A percentile compares a stretch with the other conserved stretches of the same genome.
phyloP scores from a whole-genome alignment of 2,329 filamentous ascomycete species.

The Penicillium polonicum region DNA sequence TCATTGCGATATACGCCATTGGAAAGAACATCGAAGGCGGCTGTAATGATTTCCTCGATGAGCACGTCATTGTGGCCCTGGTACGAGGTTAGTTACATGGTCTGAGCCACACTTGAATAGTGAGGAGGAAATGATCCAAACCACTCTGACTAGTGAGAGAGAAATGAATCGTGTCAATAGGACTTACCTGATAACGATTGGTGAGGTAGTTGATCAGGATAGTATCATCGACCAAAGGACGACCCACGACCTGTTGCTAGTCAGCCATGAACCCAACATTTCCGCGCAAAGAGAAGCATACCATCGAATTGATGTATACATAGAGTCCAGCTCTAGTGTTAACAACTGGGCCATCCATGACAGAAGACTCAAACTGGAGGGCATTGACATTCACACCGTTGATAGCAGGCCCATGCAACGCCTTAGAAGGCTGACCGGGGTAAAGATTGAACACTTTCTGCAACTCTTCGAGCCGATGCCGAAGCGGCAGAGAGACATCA shows the following conservation, averaged over 20 bases:
- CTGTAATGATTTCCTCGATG: conserved; percentile 78
- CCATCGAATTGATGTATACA: conserved; percentile 77
- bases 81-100: background rate
- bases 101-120: background rate
- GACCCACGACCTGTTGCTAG: conserved; percentile 65
- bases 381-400: conserved; percentile 45
- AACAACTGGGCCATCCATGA: conserved; percentile 66
- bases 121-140: background rate
- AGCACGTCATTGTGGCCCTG: conserved; percentile 75
- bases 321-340: conserved; percentile 82
- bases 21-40: conserved; percentile 84
- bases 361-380: conserved; percentile 53
- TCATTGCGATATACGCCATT: conserved; percentile 77
- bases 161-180: background rate
- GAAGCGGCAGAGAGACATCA: conserved; percentile 40
- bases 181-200: conserved; percentile 73
- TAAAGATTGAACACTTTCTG: conserved; percentile 46
- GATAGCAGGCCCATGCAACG: conserved; percentile 45
- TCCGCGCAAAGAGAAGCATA: conserved; percentile 37
- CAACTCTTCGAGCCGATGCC: conserved; percentile 40
- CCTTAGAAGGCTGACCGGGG: conserved; percentile 42
- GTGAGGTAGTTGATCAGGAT: conserved; percentile 76
- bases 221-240: conserved; percentile 79
- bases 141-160: background rate
- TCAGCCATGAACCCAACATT: conserved; percentile 31